Evolutionary conservation across 2,329 filamentous ascomycete species (phyloP), one percentile per base, ranked within the genome.

Genomic region (Leptoxyphium fumago): DNA sequence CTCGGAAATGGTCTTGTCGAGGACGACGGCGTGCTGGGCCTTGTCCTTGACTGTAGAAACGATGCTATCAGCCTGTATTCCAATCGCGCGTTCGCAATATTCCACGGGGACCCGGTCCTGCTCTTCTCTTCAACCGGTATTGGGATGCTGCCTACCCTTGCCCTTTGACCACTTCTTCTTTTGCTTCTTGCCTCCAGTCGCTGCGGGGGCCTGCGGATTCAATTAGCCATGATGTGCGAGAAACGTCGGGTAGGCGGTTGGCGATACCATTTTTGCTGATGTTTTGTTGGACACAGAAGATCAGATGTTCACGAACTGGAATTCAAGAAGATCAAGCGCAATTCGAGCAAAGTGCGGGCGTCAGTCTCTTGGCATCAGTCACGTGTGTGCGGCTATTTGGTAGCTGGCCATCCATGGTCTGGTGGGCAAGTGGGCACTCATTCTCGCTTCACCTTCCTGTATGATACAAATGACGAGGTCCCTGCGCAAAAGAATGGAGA

Each of bases 11-110:
- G 76, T 67, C 82, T 98, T 98, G 78, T 98, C 91, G 74, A 98
- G 86, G 67, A 96, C 78, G 72, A 98, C 91, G 71, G 84, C 85
- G 80, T 98, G 91, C 72, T 96, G 84, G 73, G 91, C 89, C 88
- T 98, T 98, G 81, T 98, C 91, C 91, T 98, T 98, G 78, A 98
- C 91, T 87, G 70, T 75, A 54, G 18, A 39, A 45, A 48, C 52
- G 43, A 50, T 49, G 11, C 5, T 36, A 36, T 36, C 32, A 36
- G 32, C 32, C 21, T 26, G 21, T 26, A 26, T 26, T 26, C 21
- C 21, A 26, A 26, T 26, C 21, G 21, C 21, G 21, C 21, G 7
- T 7, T 26, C 21, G 21, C 21, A 3, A 26, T 26, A 7, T 26
- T 26, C 21, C 21, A 26, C 21, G 21, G 7, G 21, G 21, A 26